Conservation (phyloP, 139 green algal genomes). For the Chlorella sp. region DNA sequence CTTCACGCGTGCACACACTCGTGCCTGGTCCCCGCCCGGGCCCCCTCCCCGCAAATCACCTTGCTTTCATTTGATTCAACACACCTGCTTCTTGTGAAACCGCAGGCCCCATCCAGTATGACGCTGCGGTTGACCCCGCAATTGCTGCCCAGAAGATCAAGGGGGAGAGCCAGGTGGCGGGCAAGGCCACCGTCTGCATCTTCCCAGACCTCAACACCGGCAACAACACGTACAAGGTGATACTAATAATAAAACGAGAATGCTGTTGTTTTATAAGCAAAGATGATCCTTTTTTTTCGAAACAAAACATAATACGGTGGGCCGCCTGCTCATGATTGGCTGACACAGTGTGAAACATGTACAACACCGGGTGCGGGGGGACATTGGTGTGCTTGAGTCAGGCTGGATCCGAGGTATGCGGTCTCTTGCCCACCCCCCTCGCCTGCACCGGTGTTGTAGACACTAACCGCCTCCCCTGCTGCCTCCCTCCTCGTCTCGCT, state of each 20-base stretch:
- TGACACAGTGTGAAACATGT: too few species aligned
- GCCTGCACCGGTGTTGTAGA: neutral
- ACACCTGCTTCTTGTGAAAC: neutral
- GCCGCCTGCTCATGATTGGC: neutral
- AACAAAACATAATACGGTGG: too few species aligned
- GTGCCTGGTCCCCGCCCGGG: neutral
- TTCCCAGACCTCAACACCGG: slow-evolving; percentile 95
- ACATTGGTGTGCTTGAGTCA: neutral
- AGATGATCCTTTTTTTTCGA: too few species aligned
- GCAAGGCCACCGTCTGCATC: slow-evolving; percentile 84
- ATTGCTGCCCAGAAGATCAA: slow-evolving; percentile 84
- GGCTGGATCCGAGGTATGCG: neutral
- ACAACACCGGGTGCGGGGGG: neutral
- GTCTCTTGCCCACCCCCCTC: neutral
- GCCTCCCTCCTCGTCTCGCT: neutral
- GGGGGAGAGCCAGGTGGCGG: slow-evolving; percentile 76
- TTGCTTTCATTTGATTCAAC: too few species aligned
- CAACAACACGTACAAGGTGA: slow-evolving; percentile 92
- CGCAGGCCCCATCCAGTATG: slow-evolving; percentile 80
- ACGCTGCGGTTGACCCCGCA: slow-evolving; percentile 83
- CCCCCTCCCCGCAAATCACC: neutral
- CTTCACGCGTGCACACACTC: too few species aligned
- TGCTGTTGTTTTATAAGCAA: too few species aligned
- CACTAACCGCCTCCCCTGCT: neutral
- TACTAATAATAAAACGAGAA: too few species aligned